phyloP scores from a whole-genome alignment of 345 rosid species.

The Dimocarpus longan region DNA sequence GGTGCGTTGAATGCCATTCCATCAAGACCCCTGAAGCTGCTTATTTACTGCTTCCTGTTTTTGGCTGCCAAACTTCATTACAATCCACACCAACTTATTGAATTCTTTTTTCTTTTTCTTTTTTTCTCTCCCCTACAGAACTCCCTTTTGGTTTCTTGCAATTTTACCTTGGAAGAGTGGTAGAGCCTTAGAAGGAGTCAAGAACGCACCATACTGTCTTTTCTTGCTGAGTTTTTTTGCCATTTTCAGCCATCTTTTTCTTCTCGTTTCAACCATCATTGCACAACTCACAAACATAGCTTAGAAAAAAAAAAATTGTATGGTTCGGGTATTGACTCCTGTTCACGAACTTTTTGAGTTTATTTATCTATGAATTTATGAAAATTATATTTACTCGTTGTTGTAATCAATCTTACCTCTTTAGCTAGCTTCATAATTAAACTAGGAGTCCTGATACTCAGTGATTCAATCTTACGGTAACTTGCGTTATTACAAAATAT shows the following conservation, averaged over 20 bases:
- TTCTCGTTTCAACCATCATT: neutral
- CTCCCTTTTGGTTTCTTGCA: conserved; percentile 26
- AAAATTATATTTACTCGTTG: neutral
- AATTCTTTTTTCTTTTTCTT: conserved; percentile 1
- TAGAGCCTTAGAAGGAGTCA: conserved; percentile 56
- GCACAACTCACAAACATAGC: neutral
- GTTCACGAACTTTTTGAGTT: conserved; percentile 32
- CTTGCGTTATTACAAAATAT: too few relatives aligned
- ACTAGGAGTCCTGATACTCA: too few relatives aligned
- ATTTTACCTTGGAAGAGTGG: conserved; percentile 20
- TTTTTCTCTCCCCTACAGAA: conserved; percentile 15
- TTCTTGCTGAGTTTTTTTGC: conserved; percentile 23
- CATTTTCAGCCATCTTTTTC: conserved; percentile 7
- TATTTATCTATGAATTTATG: neutral
- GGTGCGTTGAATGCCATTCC: conserved; percentile 52
- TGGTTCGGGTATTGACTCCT: conserved; percentile 99
- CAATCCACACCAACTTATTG: conserved; percentile 37
- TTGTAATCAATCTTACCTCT: neutral
- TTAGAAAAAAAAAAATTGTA: conserved; percentile 30
- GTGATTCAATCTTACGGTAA: too few relatives aligned
- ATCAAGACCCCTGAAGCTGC: conserved; percentile 37
- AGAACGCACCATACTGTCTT: conserved; percentile 90
- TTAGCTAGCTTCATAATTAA: neutral
- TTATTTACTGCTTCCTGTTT: conserved; percentile 38
- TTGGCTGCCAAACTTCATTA: conserved; percentile 46